Conservation (phyloP, 768 basidiomycete genomes). For the Boletus rubropictus region DNA sequence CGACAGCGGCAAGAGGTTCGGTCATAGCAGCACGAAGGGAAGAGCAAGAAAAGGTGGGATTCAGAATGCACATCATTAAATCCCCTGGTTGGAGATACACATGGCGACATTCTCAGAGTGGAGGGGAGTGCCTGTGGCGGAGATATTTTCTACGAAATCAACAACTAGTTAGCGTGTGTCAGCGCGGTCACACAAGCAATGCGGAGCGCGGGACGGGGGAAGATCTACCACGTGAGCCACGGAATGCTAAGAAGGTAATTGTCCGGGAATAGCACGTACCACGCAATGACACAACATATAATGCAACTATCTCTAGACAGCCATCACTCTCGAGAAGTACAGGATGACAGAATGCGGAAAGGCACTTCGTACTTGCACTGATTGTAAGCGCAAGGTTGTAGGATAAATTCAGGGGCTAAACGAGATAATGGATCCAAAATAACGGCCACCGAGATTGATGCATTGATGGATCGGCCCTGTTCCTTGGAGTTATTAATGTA, state of each 20-base stretch:
- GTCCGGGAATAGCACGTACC: too few species aligned
- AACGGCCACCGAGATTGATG: background rate
- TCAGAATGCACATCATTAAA: constrained; percentile 1
- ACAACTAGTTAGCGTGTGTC: background rate
- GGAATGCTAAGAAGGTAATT: too few species aligned
- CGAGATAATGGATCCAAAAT: too few species aligned
- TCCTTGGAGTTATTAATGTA: background rate
- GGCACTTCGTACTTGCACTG: background rate
- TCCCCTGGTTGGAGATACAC: background rate
- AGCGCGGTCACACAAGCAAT: background rate
- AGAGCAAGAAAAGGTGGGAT: background rate
- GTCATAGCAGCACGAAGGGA: constrained; percentile 16
- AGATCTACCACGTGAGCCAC: background rate
- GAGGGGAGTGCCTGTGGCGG: background rate
- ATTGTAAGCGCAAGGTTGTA: background rate
- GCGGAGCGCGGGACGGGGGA: too few species aligned
- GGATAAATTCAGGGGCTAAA: background rate
- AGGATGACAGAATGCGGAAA: background rate
- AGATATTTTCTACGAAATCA: background rate
- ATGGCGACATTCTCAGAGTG: constrained; percentile 2
- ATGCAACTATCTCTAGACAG: background rate
- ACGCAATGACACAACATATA: too few species aligned
- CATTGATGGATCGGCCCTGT: background rate
- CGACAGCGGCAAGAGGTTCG: constrained; percentile 14
- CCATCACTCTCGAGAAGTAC: background rate